Evolutionary conservation across 495 filamentous ascomycete genomes (phyloP).

Genomic region (Xylaria telfairii): DNA sequence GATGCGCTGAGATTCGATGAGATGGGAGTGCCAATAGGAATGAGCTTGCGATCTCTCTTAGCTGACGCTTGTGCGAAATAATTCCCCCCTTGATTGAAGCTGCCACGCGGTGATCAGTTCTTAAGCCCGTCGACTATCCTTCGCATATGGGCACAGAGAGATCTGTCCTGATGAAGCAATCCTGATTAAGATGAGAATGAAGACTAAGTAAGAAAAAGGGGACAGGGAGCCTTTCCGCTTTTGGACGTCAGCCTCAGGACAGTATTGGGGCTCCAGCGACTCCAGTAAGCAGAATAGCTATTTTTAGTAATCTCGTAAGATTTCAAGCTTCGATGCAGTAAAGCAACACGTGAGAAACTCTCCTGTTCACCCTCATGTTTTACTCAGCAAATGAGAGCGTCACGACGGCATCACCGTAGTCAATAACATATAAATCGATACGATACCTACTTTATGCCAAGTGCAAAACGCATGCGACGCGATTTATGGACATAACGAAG

Average conservation of each 20-base stretch:
- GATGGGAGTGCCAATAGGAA: not conserved
- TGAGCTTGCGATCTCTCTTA: conserved; percentile 1
- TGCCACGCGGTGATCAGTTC: not conserved
- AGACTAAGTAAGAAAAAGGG: conserved; percentile 20
- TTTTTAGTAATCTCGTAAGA: conserved; percentile 26
- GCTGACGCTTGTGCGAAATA: not conserved
- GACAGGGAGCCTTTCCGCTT: conserved; percentile 2
- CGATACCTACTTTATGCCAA: not conserved
- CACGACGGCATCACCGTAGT: conserved; percentile 6
- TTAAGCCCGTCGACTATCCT: not conserved
- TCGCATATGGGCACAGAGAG: conserved; percentile 8
- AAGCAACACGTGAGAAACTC: conserved; percentile 16
- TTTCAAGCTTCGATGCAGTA: conserved; percentile 16
- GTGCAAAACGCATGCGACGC: not conserved
- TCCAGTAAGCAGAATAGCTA: conserved; percentile 23
- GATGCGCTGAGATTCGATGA: conserved; percentile 2
- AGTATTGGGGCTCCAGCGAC: not conserved
- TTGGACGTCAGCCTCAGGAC: conserved; percentile 18
- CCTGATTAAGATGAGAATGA: conserved; percentile 5
- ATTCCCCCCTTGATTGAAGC: not conserved
- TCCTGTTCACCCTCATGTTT: not conserved
- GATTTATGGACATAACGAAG: not conserved
- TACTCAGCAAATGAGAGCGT: conserved; percentile 19
- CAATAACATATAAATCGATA: not conserved
- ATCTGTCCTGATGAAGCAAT: conserved; percentile 26